These are phyloP conservation scores for Penstemon eatonii DNA, from an alignment of 257 asterid genomes.

Conservation along the genomic window DNA sequence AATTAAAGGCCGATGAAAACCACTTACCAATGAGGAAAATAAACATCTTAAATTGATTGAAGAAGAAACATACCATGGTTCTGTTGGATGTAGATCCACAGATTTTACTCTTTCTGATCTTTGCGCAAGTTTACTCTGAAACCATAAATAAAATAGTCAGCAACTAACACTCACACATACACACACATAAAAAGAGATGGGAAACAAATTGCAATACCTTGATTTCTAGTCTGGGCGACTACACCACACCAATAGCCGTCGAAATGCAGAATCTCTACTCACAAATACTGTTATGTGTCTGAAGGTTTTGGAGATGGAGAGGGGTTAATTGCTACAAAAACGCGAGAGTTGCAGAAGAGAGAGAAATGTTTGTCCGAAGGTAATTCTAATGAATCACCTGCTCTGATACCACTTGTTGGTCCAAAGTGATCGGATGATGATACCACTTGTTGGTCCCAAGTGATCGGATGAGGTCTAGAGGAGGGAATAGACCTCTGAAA, in stretches of 20 bases:
- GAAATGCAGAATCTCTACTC: constrained; percentile 28
- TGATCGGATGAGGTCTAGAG: too few species aligned
- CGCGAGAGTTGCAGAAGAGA: too few species aligned
- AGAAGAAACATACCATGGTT: constrained; percentile 55
- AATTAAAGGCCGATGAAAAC: constrained; percentile 8
- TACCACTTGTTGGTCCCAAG: too few species aligned
- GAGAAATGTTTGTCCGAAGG: too few species aligned
- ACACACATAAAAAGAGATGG: neutral
- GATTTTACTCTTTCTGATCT: constrained; percentile 75
- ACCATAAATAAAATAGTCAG: constrained; percentile 33
- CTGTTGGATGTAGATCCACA: constrained; percentile 78
- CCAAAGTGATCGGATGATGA: too few species aligned
- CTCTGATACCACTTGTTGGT: too few species aligned
- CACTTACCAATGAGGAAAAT: neutral
- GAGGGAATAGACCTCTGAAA: too few species aligned
- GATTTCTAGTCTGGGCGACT: constrained; percentile 66
- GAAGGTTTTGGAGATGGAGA: too few species aligned
- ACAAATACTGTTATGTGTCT: neutral
- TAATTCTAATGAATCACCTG: too few species aligned
- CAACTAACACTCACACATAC: constrained; percentile 9
- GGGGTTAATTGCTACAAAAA: too few species aligned
- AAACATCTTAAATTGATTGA: neutral
- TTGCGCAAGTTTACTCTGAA: constrained; percentile 69
- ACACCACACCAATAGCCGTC: constrained; percentile 28
- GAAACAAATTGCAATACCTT: constrained; percentile 37